These are phyloP conservation scores for Cercospora canescens DNA, from an alignment of 2,329 filamentous ascomycete species.

Conservation along the genomic window DNA sequence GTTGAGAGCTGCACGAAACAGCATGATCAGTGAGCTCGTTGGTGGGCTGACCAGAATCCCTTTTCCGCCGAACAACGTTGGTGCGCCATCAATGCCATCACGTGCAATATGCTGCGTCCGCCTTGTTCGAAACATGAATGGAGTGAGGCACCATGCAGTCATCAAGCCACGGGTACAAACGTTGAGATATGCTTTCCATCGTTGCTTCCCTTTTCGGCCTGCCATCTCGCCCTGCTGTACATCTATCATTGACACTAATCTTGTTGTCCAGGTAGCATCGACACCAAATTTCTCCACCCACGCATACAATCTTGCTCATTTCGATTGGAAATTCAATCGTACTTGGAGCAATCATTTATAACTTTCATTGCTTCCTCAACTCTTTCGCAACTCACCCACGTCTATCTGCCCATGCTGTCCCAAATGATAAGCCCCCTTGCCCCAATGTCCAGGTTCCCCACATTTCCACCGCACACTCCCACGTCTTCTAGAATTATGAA, in stretches of 20 bases:
- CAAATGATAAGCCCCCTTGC: neutral
- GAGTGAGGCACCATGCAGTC: neutral
- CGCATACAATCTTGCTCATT: neutral
- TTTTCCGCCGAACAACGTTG: too few relatives aligned
- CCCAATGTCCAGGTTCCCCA: neutral
- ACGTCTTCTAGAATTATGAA: neutral
- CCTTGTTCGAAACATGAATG: neutral
- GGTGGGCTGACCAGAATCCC: too few relatives aligned
- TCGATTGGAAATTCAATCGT: too few relatives aligned
- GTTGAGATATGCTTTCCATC: neutral
- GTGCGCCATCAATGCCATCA: too few relatives aligned
- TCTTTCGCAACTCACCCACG: neutral
- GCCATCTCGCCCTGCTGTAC: neutral
- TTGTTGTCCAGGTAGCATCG: neutral
- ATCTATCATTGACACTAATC: neutral
- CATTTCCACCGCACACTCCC: neutral
- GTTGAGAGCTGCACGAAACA: neutral
- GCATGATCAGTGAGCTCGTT: too few relatives aligned
- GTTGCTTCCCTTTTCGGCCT: neutral
- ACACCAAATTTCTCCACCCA: neutral
- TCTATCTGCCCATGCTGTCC: neutral
- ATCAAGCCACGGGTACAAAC: neutral
- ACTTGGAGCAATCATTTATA: neutral
- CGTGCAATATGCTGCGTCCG: too few relatives aligned
- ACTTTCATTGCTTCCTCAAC: neutral